Base-by-base conservation (phyloP, 495 filamentous ascomycete species). In the Lineolata rhizophorae region DNA sequence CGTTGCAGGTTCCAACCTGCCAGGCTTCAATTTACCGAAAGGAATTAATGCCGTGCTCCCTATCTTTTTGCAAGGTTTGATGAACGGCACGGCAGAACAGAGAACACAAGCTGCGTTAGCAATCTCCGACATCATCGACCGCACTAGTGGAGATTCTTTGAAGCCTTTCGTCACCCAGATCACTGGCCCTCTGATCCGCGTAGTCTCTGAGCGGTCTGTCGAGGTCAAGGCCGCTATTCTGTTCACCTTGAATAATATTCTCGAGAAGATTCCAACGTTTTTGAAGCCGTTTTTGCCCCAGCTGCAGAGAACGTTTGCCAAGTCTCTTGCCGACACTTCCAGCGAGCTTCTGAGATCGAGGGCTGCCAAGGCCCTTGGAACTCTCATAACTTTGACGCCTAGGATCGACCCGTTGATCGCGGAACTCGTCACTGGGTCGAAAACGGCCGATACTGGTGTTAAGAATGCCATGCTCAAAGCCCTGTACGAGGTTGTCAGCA, bases 381-480 rank as follows among this genome's bases (percentile, higher is more conserved):
- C 87, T 21, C 56, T 97, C 31, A 95, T 97, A 53, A 92, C 84
- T 32, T 65, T 95, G 44, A 97, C 90, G 2, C 87, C 87, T 9
- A 71, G 90, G 32, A 83, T 97, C 21, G 87, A 97, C 52, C 87
- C 87, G 26, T 61, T 97, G 20, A 76, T 80, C 55, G 63, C 65
- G 41, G 87, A 97, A 50, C 65, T 97, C 31, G 83, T 95, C 17
- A 72, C 87, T 17, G 87, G 87, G 8, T 83, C 83, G 2, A 93
- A 83, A 58, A 93, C 90, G 0, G 54, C 70, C 2, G 90, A 97
- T 50, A 34, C 65, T 11, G 90, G 87, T 29, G 87, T 97, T 35
- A 78, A 69, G 54, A 87, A 79, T 48, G 87, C 87, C 11, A 97
- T 97, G 87, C 65, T 95, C 39, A 93, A 91, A 60, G 87, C 90